Evolutionary conservation across 176 grass and related monocot species (phyloP).

Genomic region (Neostapfia colusana): DNA sequence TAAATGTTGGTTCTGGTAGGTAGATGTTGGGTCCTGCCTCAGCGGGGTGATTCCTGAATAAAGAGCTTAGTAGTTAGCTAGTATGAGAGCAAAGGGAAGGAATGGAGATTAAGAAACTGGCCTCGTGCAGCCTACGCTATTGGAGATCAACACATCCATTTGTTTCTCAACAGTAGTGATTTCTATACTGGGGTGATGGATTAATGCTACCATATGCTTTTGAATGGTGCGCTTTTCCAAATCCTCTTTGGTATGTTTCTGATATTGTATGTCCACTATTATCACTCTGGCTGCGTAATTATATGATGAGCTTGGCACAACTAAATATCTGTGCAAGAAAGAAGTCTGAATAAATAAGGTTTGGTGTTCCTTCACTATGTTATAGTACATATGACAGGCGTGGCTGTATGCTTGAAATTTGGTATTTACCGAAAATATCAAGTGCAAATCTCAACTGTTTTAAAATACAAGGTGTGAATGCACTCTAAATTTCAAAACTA

Average conservation of each 20-base stretch:
- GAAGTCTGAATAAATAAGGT: no score
- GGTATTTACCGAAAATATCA: no score
- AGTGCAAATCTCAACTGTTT: no score
- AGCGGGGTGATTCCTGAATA: constrained; percentile 46
- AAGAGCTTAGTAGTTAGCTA: constrained; percentile 31
- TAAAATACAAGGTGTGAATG: no score
- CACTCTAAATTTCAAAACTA: no score
- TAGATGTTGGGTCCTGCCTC: constrained; percentile 16
- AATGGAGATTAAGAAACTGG: background rate
- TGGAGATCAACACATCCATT: background rate
- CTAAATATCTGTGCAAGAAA: no score
- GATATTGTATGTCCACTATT: background rate
- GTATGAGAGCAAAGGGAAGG: constrained; percentile 30
- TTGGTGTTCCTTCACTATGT: no score
- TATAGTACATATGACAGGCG: no score
- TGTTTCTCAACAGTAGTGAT: constrained; percentile 15
- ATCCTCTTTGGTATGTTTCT: background rate
- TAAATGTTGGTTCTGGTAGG: constrained; percentile 33
- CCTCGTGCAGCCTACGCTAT: background rate
- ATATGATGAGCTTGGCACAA: no score
- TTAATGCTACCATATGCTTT: background rate
- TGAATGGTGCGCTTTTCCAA: background rate
- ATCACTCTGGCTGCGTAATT: no score
- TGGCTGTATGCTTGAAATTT: no score
- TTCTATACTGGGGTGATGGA: background rate